These are phyloP conservation scores for Terfezia claveryi DNA, from an alignment of 495 filamentous ascomycete species.

Conservation along the genomic window DNA sequence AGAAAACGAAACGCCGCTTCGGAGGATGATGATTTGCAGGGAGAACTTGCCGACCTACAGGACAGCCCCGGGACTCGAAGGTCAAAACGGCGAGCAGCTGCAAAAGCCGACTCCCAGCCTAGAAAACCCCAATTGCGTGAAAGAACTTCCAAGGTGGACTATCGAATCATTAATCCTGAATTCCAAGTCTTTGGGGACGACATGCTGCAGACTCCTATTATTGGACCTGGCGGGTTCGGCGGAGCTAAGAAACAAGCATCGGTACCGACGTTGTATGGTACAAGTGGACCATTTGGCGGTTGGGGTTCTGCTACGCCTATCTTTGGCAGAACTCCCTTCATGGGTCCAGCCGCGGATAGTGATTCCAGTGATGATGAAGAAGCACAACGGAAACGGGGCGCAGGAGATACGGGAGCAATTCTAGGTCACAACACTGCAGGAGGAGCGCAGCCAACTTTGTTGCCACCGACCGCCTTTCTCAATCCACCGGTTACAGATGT, in stretches of 20 bases:
- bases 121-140: slow-evolving; percentile 28
- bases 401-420: slow-evolving; percentile 34
- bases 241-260: not conserved
- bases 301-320: slow-evolving; percentile 46
- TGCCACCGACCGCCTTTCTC: slow-evolving; percentile 35
- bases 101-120: slow-evolving; percentile 12
- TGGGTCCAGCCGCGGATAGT: slow-evolving; percentile 40
- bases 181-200: slow-evolving; percentile 46
- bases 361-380: slow-evolving; percentile 92
- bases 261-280: slow-evolving; percentile 38
- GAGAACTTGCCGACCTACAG: slow-evolving; percentile 64
- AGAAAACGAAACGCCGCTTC: slow-evolving; percentile 19
- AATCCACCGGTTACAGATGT: slow-evolving; percentile 44
- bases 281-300: slow-evolving; percentile 80
- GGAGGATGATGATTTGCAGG: slow-evolving; percentile 44
- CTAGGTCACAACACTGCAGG: slow-evolving; percentile 59
- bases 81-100: slow-evolving; percentile 26
- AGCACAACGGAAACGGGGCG: slow-evolving; percentile 28
- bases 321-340: slow-evolving; percentile 52
- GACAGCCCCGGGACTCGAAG: slow-evolving; percentile 36
- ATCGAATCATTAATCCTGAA: slow-evolving; percentile 55
- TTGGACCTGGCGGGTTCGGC: slow-evolving; percentile 18
- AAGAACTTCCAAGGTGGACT: slow-evolving; percentile 38
- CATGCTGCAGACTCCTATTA: slow-evolving; percentile 37
- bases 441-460: slow-evolving; percentile 32